These are phyloP conservation scores for Gossypium herbaceum DNA, from an alignment of 345 rosid species.

Conservation along the genomic window DNA sequence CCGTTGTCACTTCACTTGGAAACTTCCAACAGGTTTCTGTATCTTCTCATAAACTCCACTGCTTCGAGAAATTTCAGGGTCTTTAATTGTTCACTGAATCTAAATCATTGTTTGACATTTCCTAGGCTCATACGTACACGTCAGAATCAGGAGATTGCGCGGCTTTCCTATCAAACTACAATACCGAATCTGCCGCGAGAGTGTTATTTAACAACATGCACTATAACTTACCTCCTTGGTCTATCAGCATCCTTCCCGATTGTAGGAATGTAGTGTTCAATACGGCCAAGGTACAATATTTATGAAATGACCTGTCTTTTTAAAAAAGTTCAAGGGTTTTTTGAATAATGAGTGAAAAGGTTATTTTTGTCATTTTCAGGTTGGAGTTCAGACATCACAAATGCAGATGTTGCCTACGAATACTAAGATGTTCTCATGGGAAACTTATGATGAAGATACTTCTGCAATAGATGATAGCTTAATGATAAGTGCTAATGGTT, in stretches of 20 bases:
- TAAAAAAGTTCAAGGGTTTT: neutral
- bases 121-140: constrained; percentile 75
- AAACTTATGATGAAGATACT: constrained; percentile 79
- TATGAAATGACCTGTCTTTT: no score
- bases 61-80: constrained; percentile 5
- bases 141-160: constrained; percentile 87
- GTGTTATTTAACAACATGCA: constrained; percentile 92
- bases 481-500: constrained; percentile 43
- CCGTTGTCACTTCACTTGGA: constrained; percentile 74
- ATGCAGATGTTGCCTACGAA: constrained; percentile 82
- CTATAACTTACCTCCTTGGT: constrained; percentile 98
- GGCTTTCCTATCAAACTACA: constrained; percentile 93
- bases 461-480: constrained; percentile 62
- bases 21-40: constrained; percentile 70
- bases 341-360: neutral
- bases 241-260: constrained; percentile 93
- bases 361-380: constrained; percentile 15
- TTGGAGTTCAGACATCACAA: constrained; percentile 38
- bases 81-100: constrained; percentile 18
- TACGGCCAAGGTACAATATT: constrained; percentile 74
- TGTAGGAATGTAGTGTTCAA: constrained; percentile 93
- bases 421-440: constrained; percentile 61
- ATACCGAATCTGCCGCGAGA: constrained; percentile 70
- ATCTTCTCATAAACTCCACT: neutral
- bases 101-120: constrained; percentile 16